Evolutionary conservation across 768 basidiomycete genomes (phyloP), one percentile per base, ranked within the genome.

Genomic region (Calocera viscosa): DNA sequence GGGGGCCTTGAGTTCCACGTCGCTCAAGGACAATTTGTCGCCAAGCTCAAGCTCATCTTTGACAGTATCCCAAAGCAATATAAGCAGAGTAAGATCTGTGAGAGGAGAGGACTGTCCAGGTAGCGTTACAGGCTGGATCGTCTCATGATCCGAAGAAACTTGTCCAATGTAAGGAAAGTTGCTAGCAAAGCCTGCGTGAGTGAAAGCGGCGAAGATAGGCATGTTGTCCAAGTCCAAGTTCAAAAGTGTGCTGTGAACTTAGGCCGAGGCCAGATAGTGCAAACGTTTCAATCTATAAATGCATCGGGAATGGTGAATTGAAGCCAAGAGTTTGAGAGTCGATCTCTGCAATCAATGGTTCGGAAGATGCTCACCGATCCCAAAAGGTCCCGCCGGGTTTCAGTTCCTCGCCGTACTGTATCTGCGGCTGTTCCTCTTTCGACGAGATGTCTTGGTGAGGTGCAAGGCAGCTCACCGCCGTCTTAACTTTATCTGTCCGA

Each of bases 1-100:
- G 5, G 73, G 73, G 1, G 73, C 71, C 16, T 70, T 65, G 17
- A 71, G 67, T 34, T 72, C 66, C 2, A 74, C 72, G 34, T 69
- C 68, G 1, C n/a, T 30, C n/a, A 74, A 19, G 19, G 39, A 40
- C 39, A 40, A 40, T 19, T 10, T 19, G 11, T 40, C 39, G 19
- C 39, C 39, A 40, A 40, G 39, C 39, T 40, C 39, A 19, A 40
- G 39, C 19, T 40, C 39, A 40, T 40, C 39, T 40, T 40, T 40
- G 39, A 40, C 39, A 40, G 39, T 40, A 19, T 40, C 39, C 39
- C 39, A 40, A 10, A 40, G 39, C 10, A 40, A 19, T 10, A 40
- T 40, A 19, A 40, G 39, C 11, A 40, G 11, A 40, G 39, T 40
- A 10, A 40, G 39, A 40, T 40, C 39, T 10, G 10, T 40, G 39